Percentiles rank a stretch among this genome's conserved stretches.
phyloP scores from a whole-genome alignment of 129 eudicot genomes.

The Erigeron canadensis region DNA sequence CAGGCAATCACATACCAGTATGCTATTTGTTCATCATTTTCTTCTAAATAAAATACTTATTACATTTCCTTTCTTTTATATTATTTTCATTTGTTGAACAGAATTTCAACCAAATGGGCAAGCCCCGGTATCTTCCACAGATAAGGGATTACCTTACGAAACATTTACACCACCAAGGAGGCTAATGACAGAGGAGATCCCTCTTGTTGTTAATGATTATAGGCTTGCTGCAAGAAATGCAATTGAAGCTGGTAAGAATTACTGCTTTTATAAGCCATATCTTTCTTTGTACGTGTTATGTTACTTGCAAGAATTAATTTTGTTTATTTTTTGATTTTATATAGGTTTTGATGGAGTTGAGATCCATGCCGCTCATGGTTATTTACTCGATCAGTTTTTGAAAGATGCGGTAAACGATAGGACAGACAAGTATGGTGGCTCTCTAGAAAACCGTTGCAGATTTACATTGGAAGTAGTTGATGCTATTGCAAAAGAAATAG shows the following conservation, averaged over 20 bases:
- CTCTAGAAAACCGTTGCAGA: background rate
- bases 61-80: too few relatives aligned
- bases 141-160: too few relatives aligned
- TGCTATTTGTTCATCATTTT: background rate
- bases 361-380: background rate
- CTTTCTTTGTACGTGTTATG: too few relatives aligned
- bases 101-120: too few relatives aligned
- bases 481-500: too few relatives aligned
- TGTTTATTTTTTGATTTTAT: background rate
- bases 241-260: constrained; percentile 2
- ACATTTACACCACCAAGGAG: background rate
- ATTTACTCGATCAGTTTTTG: background rate
- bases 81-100: too few relatives aligned
- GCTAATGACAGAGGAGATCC: background rate
- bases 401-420: background rate
- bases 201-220: background rate
- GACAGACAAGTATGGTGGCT: background rate
- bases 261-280: background rate
- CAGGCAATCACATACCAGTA: constrained; percentile 47
- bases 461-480: background rate
- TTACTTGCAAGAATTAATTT: too few relatives aligned
- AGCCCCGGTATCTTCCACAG: too few relatives aligned
- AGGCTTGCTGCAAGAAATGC: background rate
- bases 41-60: background rate
- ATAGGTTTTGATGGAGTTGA: constrained; percentile 11